Evolutionary conservation across 1,284 basidiomycete species (phyloP).

Genomic region (Uromyces viciae-fabae): DNA sequence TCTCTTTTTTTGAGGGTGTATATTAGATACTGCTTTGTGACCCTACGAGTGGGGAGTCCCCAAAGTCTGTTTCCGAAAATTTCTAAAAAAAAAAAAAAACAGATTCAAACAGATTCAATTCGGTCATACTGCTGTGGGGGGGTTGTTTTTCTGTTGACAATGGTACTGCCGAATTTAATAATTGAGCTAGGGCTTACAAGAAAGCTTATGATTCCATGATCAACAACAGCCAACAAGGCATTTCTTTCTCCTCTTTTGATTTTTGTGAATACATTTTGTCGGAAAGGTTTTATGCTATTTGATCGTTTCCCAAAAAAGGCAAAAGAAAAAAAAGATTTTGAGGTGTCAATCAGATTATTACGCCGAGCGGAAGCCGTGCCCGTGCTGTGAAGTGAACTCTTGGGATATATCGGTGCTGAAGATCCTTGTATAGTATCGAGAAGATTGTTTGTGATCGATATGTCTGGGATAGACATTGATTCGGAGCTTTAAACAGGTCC

Average conservation of each 20-base stretch:
- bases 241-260: constrained; percentile 30
- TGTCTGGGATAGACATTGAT: constrained; percentile 28
- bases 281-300: not conserved
- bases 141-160: not conserved
- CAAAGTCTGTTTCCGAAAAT: constrained; percentile 42
- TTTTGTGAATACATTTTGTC: constrained; percentile 38
- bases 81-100: not conserved
- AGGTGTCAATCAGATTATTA: not conserved
- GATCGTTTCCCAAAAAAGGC: not conserved
- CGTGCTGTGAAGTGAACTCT: not conserved
- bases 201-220: constrained; percentile 44
- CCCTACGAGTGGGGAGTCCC: constrained; percentile 25
- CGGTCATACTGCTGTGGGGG: no score
- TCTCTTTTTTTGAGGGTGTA: no score
- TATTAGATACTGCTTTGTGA: constrained; percentile 26
- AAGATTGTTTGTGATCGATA: not conserved
- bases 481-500: constrained; percentile 30
- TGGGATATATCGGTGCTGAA: not conserved
- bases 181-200: constrained; percentile 7
- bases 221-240: constrained; percentile 27
- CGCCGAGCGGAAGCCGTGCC: not conserved
- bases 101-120: not conserved
- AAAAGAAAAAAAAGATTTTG: not conserved
- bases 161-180: not conserved
- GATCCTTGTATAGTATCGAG: constrained; percentile 24